phyloP scores from a whole-genome alignment of 768 basidiomycete species.

The Coprinellus micaceus region DNA sequence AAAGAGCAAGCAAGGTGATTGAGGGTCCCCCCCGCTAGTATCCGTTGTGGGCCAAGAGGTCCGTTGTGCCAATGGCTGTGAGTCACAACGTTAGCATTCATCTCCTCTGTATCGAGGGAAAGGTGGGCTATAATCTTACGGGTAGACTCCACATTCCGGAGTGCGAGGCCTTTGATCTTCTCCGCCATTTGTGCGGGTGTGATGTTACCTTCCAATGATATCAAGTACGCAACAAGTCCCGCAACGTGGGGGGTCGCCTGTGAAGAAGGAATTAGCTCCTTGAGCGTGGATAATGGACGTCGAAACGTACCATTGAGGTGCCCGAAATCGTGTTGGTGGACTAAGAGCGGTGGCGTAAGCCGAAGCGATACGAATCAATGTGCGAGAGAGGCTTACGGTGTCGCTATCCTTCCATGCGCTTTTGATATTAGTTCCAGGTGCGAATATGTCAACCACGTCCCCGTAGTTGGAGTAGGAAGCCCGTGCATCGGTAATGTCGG shows the following conservation, averaged over 20 bases:
- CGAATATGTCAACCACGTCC: slow-evolving; percentile 29
- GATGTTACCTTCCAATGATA: slow-evolving; percentile 28
- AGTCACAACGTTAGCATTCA: no score
- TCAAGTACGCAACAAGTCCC: slow-evolving; percentile 36
- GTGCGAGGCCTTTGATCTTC: slow-evolving; percentile 22
- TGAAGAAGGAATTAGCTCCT: background rate
- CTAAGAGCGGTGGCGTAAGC: slow-evolving; percentile 10
- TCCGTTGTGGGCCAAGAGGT: no score
- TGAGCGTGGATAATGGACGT: no score
- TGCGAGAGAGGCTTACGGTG: slow-evolving; percentile 12
- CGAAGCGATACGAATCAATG: background rate
- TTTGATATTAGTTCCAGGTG: slow-evolving; percentile 23
- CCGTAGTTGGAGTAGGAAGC: slow-evolving; percentile 33
- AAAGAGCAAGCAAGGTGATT: no score
- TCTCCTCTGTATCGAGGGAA: no score
- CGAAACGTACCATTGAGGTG: slow-evolving; percentile 23
- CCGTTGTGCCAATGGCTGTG: no score
- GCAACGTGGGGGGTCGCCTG: slow-evolving; percentile 33
- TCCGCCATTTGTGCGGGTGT: slow-evolving; percentile 28
- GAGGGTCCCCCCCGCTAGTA: no score
- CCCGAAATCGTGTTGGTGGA: slow-evolving; percentile 22
- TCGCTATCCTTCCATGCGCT: slow-evolving; percentile 14
- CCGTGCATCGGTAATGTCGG: slow-evolving; percentile 23
- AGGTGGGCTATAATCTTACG: no score
- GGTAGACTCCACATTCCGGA: slow-evolving; percentile 26